phyloP scores from a whole-genome alignment of 2,329 filamentous ascomycete species.

The Penicillium hordei region DNA sequence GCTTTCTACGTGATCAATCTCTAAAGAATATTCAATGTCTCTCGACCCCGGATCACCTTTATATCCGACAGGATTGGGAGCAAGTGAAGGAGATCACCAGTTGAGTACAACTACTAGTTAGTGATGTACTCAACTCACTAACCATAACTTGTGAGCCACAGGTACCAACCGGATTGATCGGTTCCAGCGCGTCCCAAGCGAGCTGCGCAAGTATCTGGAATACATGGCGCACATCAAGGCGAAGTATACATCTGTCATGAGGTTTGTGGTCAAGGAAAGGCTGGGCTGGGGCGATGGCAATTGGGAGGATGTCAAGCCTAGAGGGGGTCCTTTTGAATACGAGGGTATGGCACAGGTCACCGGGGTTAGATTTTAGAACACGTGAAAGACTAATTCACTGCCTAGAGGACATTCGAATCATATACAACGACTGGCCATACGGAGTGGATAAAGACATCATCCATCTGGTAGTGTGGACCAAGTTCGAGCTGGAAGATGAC shows the following conservation, averaged over 20 bases:
- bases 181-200: constrained; percentile 74
- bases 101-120: constrained; percentile 26
- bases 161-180: constrained; percentile 67
- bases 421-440: constrained; percentile 95
- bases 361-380: neutral
- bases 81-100: constrained; percentile 64
- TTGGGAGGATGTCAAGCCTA: constrained; percentile 36
- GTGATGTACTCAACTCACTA: neutral
- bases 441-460: constrained; percentile 74
- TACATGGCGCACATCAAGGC: constrained; percentile 65
- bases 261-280: constrained; percentile 70
- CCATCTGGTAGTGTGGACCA: constrained; percentile 90
- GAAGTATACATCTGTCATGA: constrained; percentile 73
- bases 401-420: constrained; percentile 65
- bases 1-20: constrained; percentile 63
- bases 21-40: constrained; percentile 71
- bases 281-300: constrained; percentile 63
- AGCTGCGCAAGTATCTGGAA: constrained; percentile 73
- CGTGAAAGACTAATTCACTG: neutral
- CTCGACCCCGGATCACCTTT: constrained; percentile 66
- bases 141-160: constrained; percentile 24
- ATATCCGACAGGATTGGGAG: constrained; percentile 65
- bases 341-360: constrained; percentile 33
- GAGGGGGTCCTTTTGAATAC: constrained; percentile 34
- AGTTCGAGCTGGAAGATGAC: constrained; percentile 76